Percentiles rank a stretch among this genome's conserved stretches.
phyloP scores from a whole-genome alignment of 2,329 filamentous ascomycete genomes.

The Nemania diffusa region DNA sequence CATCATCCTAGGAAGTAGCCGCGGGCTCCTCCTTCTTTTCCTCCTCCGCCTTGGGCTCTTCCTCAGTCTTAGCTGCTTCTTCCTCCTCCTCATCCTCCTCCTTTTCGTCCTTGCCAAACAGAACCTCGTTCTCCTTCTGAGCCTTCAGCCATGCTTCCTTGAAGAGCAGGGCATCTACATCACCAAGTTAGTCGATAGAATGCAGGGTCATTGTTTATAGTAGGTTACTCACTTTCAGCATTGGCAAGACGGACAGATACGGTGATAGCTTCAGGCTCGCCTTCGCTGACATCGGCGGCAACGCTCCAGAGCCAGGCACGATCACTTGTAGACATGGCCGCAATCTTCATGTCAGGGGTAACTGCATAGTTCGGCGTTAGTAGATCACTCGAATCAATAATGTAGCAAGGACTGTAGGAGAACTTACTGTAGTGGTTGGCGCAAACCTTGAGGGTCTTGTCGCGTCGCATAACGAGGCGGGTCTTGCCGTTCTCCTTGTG shows the following conservation, averaged over 20 bases:
- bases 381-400: constrained; percentile 1
- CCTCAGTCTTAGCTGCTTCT: constrained; percentile 43
- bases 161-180: constrained; percentile 90
- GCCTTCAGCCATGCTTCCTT: constrained; percentile 98
- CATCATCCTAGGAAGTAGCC: constrained; percentile 29
- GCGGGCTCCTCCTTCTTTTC: constrained; percentile 44
- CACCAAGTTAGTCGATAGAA: constrained; percentile 44
- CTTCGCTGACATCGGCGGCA: constrained; percentile 96
- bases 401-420: not conserved
- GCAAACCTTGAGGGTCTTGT: constrained; percentile 99
- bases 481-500: constrained; percentile 99
- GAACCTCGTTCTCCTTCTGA: constrained; percentile 91
- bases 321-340: constrained; percentile 96
- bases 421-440: constrained; percentile 97
- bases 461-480: constrained; percentile 95
- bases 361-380: constrained; percentile 64
- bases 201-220: not conserved
- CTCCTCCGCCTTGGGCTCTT: constrained; percentile 45
- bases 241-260: constrained; percentile 98
- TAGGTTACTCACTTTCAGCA: constrained; percentile 80
- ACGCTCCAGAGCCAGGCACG: constrained; percentile 99
- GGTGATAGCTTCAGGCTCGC: constrained; percentile 94
- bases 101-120: constrained; percentile 67
- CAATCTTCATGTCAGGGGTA: constrained; percentile 98
- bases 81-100: constrained; percentile 43